Evolutionary conservation across 2,329 filamentous ascomycete genomes (phyloP).

Genomic region (Colletotrichum sp.): DNA sequence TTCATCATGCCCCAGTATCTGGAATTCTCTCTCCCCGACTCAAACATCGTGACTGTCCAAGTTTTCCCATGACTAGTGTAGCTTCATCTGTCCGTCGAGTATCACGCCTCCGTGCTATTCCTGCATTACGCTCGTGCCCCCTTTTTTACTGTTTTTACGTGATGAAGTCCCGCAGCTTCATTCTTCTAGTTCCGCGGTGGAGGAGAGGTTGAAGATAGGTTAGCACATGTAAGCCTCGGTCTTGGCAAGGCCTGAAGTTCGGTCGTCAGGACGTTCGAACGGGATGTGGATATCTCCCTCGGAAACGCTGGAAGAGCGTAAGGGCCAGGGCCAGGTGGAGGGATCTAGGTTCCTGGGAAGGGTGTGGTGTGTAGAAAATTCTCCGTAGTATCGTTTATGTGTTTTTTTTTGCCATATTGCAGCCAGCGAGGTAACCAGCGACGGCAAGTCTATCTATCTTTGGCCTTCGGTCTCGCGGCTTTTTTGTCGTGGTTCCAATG

Average conservation of each 20-base stretch:
- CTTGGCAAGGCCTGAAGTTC: slow-evolving; percentile 17
- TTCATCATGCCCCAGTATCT: background rate
- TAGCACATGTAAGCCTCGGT: background rate
- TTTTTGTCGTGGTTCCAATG: background rate
- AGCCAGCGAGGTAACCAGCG: background rate
- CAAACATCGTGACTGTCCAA: background rate
- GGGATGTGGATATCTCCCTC: background rate
- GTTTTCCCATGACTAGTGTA: background rate
- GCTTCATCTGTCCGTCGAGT: background rate
- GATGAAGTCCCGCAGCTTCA: background rate
- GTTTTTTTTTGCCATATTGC: background rate
- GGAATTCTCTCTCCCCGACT: background rate
- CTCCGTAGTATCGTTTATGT: background rate
- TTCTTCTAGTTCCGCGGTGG: background rate
- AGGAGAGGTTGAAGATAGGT: background rate
- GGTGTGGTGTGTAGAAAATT: background rate
- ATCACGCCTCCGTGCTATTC: background rate
- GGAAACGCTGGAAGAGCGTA: background rate
- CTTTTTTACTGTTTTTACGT: background rate
- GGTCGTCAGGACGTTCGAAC: background rate
- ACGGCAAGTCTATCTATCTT: background rate
- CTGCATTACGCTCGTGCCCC: background rate
- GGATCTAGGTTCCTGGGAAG: background rate
- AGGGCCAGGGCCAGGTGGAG: background rate
- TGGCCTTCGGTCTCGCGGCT: background rate